Evolutionary conservation across 106 monocot genomes (phyloP), one percentile per base, ranked within the genome.

Genomic region (Amphibolis antarctica): DNA sequence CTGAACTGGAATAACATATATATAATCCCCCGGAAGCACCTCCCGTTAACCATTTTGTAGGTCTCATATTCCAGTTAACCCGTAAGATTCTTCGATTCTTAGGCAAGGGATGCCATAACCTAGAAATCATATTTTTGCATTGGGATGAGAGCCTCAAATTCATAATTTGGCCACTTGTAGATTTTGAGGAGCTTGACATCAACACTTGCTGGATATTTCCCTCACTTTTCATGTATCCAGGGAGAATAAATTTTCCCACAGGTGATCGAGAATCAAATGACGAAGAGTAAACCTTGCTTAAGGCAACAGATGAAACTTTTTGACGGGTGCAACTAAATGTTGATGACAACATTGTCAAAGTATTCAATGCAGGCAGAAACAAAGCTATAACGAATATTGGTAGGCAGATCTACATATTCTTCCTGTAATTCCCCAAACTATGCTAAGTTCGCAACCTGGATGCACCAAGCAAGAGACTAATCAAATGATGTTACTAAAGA

Each of bases 1-100:
- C 77, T 69, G 75, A 73, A 71, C 75, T 69, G 5, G 81, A 77
- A 73, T 83, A 83, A 66, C 79, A 75, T 64, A 98, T 71, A 60
- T 64, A 90, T 31, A 82, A 11, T 55, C 81, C 89, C 74, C 74
- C 65, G 59, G 82, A 72, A 60, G 64, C 52, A 50, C 78, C 84
- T 56, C 81, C 80, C 7, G 69, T 29, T 46, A 56, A 60, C 79
- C 81, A 79, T 19, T 63, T 46, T 13, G 43, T 53, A 27, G 28
- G 66, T 65, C 46, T 71, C 54, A 68, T 53, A 50, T 69, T 77
- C 88, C 83, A 81, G 30, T 50, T 65, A 9, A 73, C 44, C 59
- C 76, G 78, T 4, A 78, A 71, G 46, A 70, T 42, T 46, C 65
- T 83, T 5, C 71, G 63, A 75, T 47, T 44, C 24, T 63, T 44